phyloP scores from a whole-genome alignment of 495 filamentous ascomycete species.

The Aspergillus sclerotioniger region DNA sequence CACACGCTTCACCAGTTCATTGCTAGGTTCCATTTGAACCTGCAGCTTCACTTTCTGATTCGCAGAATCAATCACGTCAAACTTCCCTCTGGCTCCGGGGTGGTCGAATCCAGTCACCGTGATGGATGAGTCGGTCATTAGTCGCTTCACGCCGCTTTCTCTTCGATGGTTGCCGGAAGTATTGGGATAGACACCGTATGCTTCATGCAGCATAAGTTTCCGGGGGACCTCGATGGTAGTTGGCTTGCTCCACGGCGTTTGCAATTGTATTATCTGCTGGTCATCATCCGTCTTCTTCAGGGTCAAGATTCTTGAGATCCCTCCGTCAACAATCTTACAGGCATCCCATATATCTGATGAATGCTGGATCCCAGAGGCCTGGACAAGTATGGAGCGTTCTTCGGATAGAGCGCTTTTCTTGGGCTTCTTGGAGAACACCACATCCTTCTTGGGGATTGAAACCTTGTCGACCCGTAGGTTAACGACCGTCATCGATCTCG shows the following conservation, averaged over 20 bases:
- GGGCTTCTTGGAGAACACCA: slow-evolving; percentile 27
- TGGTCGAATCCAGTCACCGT: slow-evolving; percentile 44
- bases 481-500: slow-evolving; percentile 65
- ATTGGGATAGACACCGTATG: slow-evolving; percentile 36
- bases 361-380: slow-evolving; percentile 41
- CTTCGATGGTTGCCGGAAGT: slow-evolving; percentile 33
- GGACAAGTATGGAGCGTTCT: slow-evolving; percentile 37
- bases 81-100: slow-evolving; percentile 48
- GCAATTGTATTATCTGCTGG: slow-evolving; percentile 63
- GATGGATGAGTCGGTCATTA: slow-evolving; percentile 50
- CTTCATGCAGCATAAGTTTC: slow-evolving; percentile 47
- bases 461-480: slow-evolving; percentile 52
- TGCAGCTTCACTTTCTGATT: slow-evolving; percentile 62
- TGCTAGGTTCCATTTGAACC: slow-evolving; percentile 64
- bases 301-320: slow-evolving; percentile 64
- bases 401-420: slow-evolving; percentile 22
- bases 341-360: slow-evolving; percentile 65
- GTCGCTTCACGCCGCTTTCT: slow-evolving; percentile 53
- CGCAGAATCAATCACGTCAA: slow-evolving; percentile 63
- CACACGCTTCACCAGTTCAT: slow-evolving; percentile 55
- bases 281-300: slow-evolving; percentile 64
- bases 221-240: slow-evolving; percentile 55
- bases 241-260: slow-evolving; percentile 70
- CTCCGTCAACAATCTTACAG: slow-evolving; percentile 68
- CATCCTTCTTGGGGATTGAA: slow-evolving; percentile 30